Conservation (phyloP, 768 basidiomycete genomes). For the Solioccasus polychromus region DNA sequence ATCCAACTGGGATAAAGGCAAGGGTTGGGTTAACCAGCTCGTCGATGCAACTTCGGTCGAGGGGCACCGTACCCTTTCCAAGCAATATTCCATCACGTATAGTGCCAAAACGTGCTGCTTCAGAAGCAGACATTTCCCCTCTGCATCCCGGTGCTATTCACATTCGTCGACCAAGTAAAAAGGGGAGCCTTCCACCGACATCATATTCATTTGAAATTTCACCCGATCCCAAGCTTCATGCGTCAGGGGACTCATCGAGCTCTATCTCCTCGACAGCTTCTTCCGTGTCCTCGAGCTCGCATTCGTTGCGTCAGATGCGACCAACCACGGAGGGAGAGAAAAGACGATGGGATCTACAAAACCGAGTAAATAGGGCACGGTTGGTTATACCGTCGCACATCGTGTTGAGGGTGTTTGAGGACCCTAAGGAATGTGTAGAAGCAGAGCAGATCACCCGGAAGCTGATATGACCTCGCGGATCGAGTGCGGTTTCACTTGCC, state of each 20-base stretch:
- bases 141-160: constrained; percentile 5
- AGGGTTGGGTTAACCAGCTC: constrained; percentile 1
- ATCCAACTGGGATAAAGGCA: constrained; percentile 54
- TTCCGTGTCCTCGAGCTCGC: constrained; percentile 17
- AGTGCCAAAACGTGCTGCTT: constrained; percentile 16
- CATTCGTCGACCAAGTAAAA: constrained; percentile 14
- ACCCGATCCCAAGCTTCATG: constrained; percentile 8
- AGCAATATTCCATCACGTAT: neutral
- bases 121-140: constrained; percentile 19
- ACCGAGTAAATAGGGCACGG: constrained; percentile 60
- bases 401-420: constrained; percentile 61
- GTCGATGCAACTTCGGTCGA: constrained; percentile 6
- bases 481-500: neutral
- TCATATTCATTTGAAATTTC: constrained; percentile 11
- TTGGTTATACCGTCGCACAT: constrained; percentile 55
- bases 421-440: constrained; percentile 70
- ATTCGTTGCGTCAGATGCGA: constrained; percentile 10
- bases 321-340: constrained; percentile 51
- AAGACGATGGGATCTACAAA: constrained; percentile 57
- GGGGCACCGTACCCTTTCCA: constrained; percentile 6
- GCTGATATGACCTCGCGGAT: constrained; percentile 5
- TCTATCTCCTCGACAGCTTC: constrained; percentile 21
- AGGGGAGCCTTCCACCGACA: constrained; percentile 11
- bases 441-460: constrained; percentile 40
- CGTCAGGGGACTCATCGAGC: constrained; percentile 27